These are phyloP conservation scores for Solanum hybrid DNA, from an alignment of 305 asterid genomes.

Conservation along the genomic window DNA sequence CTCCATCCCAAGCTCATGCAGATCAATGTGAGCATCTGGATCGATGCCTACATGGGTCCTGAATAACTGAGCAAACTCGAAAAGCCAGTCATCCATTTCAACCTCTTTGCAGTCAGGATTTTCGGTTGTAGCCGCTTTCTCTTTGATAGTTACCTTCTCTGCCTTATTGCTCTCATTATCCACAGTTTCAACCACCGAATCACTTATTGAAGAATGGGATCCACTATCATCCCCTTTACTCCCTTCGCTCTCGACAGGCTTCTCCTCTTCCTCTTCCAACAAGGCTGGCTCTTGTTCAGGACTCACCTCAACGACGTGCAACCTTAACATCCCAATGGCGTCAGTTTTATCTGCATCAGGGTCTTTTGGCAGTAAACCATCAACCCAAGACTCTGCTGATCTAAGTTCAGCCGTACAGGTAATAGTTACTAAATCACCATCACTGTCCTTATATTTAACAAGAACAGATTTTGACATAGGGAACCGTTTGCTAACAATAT, in stretches of 20 bases:
- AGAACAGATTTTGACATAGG: slow-evolving; percentile 82
- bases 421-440: slow-evolving; percentile 80
- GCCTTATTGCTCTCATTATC: slow-evolving; percentile 36
- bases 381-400: slow-evolving; percentile 60
- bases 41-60: slow-evolving; percentile 88
- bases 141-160: slow-evolving; percentile 36
- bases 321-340: slow-evolving; percentile 49
- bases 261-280: slow-evolving; percentile 69
- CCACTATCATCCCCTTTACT: slow-evolving; percentile 44
- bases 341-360: slow-evolving; percentile 40
- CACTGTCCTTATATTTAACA: slow-evolving; percentile 74
- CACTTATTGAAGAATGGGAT: slow-evolving; percentile 38
- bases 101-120: slow-evolving; percentile 77
- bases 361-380: slow-evolving; percentile 32
- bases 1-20: slow-evolving; percentile 98
- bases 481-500: slow-evolving; percentile 52
- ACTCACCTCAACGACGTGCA: slow-evolving; percentile 88
- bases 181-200: slow-evolving; percentile 33
- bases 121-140: slow-evolving; percentile 34
- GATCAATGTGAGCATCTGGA: slow-evolving; percentile 86
- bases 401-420: slow-evolving; percentile 72
- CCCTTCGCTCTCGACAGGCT: slow-evolving; percentile 38
- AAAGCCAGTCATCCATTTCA: slow-evolving; percentile 97
- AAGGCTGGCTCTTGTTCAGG: slow-evolving; percentile 93
- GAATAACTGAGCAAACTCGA: slow-evolving; percentile 94